Evolutionary conservation across 139 green algal species (phyloP).

Genomic region (Astrephomene gubernaculifera): DNA sequence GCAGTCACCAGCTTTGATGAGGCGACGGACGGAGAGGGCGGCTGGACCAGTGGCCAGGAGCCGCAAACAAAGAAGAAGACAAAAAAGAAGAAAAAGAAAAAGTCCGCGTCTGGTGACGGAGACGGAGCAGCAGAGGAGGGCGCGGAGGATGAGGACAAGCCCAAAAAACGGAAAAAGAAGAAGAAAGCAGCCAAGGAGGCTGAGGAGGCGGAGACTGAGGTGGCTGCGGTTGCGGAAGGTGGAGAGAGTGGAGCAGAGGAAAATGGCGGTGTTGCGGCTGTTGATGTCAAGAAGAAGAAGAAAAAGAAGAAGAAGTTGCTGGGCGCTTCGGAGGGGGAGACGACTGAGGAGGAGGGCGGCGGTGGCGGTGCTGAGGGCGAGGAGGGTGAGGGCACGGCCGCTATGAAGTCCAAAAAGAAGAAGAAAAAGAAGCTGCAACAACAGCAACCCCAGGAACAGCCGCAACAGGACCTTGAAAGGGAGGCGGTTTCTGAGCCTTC

Average conservation of each 20-base stretch:
- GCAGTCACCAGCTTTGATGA: no score
- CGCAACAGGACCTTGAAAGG: no score
- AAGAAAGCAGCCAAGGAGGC: background rate
- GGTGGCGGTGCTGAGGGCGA: no score
- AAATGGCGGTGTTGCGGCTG: no score
- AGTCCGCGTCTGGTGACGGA: no score
- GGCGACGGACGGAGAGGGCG: background rate
- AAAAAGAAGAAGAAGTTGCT: background rate
- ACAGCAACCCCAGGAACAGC: no score
- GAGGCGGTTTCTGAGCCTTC: no score
- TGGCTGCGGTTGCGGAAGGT: no score
- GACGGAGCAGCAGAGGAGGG: background rate
- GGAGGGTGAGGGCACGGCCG: no score
- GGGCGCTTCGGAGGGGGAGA: background rate
- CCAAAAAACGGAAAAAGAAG: background rate
- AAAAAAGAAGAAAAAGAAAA: background rate
- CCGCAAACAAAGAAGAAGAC: conserved; percentile 11
- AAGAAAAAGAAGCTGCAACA: background rate
- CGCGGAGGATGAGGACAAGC: background rate
- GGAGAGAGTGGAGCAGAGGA: no score
- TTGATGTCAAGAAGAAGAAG: background rate
- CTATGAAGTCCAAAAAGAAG: background rate
- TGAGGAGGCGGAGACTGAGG: background rate
- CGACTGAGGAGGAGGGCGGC: background rate
- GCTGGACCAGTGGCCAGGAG: background rate